Conservation (phyloP, 2,329 filamentous ascomycete species). For the Talaromyces verruculosus region DNA sequence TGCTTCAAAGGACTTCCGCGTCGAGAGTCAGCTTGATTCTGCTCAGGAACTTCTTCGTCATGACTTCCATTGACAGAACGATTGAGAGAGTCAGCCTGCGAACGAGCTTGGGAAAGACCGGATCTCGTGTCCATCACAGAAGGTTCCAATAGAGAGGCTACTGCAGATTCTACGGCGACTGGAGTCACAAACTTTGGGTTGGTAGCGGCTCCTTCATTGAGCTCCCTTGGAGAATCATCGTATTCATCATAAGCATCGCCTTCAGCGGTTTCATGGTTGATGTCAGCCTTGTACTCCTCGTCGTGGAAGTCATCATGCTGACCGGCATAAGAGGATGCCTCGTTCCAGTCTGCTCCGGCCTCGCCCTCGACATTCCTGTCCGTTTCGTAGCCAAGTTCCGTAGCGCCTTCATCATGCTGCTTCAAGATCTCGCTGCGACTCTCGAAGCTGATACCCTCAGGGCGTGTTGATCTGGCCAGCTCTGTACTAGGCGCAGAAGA, state of each 20-base stretch:
- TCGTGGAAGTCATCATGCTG: slow-evolving; percentile 40
- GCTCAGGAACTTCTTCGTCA: slow-evolving; percentile 24
- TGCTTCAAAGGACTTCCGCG: slow-evolving; percentile 51
- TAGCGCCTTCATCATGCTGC: slow-evolving; percentile 38
- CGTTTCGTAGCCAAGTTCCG: slow-evolving; percentile 42
- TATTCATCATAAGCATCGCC: slow-evolving; percentile 31
- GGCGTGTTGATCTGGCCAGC: slow-evolving; percentile 56
- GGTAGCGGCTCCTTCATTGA: slow-evolving; percentile 66
- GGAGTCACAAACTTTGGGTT: slow-evolving; percentile 75
- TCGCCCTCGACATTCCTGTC: slow-evolving; percentile 29
- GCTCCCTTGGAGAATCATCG: slow-evolving; percentile 59
- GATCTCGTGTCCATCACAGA: slow-evolving; percentile 68
- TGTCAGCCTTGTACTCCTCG: slow-evolving; percentile 26
- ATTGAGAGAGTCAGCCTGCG: slow-evolving; percentile 42
- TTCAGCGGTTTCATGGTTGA: slow-evolving; percentile 58
- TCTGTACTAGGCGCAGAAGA: slow-evolving; percentile 60
- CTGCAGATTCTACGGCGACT: slow-evolving; percentile 78
- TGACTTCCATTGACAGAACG: slow-evolving; percentile 37
- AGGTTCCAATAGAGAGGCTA: slow-evolving; percentile 85
- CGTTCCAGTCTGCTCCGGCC: slow-evolving; percentile 28
- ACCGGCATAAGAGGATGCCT: slow-evolving; percentile 30
- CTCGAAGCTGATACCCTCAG: slow-evolving; percentile 53
- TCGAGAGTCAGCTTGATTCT: slow-evolving; percentile 28
- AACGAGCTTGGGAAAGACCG: slow-evolving; percentile 51
- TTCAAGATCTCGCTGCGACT: slow-evolving; percentile 52